A percentile compares a stretch with the other conserved stretches of the same genome.
These are phyloP conservation scores for Xanthoceras sorbifolium DNA, from an alignment of 345 rosid genomes.

Conservation along the genomic window DNA sequence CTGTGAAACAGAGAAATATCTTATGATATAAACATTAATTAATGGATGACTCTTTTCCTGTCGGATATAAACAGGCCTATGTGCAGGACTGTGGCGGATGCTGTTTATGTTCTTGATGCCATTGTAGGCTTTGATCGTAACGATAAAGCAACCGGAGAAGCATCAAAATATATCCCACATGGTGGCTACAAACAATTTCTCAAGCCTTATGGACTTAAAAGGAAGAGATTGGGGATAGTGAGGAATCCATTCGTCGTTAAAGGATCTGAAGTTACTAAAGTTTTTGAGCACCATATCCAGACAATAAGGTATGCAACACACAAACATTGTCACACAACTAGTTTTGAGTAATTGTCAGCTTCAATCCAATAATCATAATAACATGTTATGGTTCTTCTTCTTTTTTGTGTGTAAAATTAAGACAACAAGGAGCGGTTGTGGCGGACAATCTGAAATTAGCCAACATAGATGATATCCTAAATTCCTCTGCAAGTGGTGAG, in stretches of 20 bases:
- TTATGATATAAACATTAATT: constrained; percentile 16
- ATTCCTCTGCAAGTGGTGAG: constrained; percentile 13
- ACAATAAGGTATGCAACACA: constrained; percentile 31
- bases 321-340: background rate
- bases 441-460: constrained; percentile 27
- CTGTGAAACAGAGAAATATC: too few species aligned
- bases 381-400: background rate
- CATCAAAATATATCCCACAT: constrained; percentile 49
- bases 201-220: constrained; percentile 26
- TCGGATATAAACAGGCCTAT: constrained; percentile 48
- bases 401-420: constrained; percentile 12
- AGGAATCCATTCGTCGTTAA: constrained; percentile 16
- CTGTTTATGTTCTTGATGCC: constrained; percentile 64
- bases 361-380: background rate
- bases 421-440: constrained; percentile 35
- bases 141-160: constrained; percentile 47
- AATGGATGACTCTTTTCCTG: constrained; percentile 10
- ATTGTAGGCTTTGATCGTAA: constrained; percentile 50
- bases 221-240: constrained; percentile 38
- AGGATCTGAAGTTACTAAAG: background rate
- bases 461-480: constrained; percentile 5
- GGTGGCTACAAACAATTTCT: constrained; percentile 64
- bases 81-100: constrained; percentile 55
- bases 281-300: constrained; percentile 31
- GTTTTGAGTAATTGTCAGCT: background rate